phyloP scores from a whole-genome alignment of 2,329 filamentous ascomycete genomes.

The Sporothrix brasiliensis region DNA sequence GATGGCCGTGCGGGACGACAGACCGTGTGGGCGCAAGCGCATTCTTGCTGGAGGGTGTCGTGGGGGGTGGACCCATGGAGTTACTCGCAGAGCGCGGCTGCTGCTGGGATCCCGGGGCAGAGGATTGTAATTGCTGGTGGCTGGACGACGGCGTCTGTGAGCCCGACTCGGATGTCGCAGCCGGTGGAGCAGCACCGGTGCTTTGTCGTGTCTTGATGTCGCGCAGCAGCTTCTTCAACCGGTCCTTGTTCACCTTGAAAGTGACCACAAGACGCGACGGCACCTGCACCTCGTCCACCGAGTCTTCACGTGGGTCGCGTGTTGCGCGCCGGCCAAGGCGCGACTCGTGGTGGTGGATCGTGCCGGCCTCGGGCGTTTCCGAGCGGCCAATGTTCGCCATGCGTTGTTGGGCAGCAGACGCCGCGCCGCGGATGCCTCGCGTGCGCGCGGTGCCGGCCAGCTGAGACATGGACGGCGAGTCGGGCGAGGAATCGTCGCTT shows the following conservation, averaged over 20 bases:
- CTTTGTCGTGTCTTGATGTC: constrained; percentile 41
- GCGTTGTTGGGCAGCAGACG: constrained; percentile 80
- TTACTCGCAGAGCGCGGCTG: constrained; percentile 53
- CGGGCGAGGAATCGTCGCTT: constrained; percentile 82
- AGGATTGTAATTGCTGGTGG: constrained; percentile 23
- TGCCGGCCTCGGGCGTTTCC: constrained; percentile 77
- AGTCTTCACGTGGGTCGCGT: constrained; percentile 66
- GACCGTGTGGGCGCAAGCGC: constrained; percentile 33
- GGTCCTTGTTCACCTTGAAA: constrained; percentile 72
- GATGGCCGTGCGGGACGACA: constrained; percentile 52
- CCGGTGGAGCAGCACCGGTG: not conserved
- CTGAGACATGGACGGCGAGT: constrained; percentile 79
- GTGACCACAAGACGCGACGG: constrained; percentile 70
- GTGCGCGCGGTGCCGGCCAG: constrained; percentile 73
- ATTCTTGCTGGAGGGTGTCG: constrained; percentile 46
- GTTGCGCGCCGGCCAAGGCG: constrained; percentile 64
- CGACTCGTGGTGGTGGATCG: constrained; percentile 70
- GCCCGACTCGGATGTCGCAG: constrained; percentile 41
- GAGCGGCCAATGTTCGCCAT: constrained; percentile 83
- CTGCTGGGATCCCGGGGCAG: constrained; percentile 35
- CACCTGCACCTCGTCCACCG: constrained; percentile 61
- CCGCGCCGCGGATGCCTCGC: constrained; percentile 84
- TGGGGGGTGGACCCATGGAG: constrained; percentile 59
- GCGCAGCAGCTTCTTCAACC: constrained; percentile 65
- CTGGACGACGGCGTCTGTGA: constrained; percentile 47